phyloP scores from a whole-genome alignment of 1,284 basidiomycete genomes.

The Sutorius eximius region DNA sequence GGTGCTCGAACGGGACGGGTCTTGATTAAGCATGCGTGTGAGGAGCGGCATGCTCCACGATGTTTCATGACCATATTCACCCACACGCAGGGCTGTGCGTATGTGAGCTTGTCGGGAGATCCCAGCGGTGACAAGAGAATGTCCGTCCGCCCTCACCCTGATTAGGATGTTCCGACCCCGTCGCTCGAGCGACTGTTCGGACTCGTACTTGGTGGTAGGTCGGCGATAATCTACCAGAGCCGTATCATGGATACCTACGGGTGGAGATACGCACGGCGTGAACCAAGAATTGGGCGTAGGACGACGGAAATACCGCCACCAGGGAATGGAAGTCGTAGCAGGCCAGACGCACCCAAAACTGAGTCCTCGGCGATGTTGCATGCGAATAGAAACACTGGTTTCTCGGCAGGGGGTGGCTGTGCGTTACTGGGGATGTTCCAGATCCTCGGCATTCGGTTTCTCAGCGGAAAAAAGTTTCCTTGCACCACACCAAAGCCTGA shows the following conservation, averaged over 20 bases:
- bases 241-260: background rate
- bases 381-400: conserved; percentile 4
- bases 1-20: conserved; percentile 1
- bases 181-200: background rate
- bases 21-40: conserved; percentile 1
- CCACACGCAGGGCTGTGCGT: background rate
- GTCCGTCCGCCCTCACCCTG: background rate
- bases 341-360: background rate
- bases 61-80: background rate
- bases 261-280: background rate
- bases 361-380: background rate
- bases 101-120: background rate
- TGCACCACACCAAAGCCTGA: too few species aligned
- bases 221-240: background rate
- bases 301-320: background rate
- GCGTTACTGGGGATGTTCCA: conserved; percentile 17
- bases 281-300: background rate
- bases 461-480: conserved; percentile 7
- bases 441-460: conserved; percentile 12
- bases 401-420: conserved; percentile 29
- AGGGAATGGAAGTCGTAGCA: background rate
- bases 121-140: background rate
- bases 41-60: background rate
- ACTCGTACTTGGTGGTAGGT: background rate
- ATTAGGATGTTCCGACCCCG: background rate